Conservation (phyloP, 2,329 filamentous ascomycete genomes). For the Fusarium phyllophilum region DNA sequence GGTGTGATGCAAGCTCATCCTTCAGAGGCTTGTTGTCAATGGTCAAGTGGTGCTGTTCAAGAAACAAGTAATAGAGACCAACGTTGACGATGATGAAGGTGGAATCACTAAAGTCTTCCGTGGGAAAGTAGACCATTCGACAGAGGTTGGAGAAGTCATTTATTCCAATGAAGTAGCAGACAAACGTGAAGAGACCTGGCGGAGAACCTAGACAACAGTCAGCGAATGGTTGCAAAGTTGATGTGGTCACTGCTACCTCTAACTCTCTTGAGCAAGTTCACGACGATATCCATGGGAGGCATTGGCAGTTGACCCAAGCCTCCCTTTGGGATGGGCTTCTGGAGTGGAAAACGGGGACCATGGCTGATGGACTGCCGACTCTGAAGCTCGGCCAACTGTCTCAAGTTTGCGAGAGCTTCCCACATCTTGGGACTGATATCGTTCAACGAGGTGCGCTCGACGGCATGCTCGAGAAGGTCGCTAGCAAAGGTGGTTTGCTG, state of each 20-base stretch:
- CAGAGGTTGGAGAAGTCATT: constrained; percentile 62
- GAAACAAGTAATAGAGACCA: constrained; percentile 61
- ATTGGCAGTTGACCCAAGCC: constrained; percentile 63
- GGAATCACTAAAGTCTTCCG: constrained; percentile 61
- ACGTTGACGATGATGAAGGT: constrained; percentile 62
- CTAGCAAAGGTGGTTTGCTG: constrained; percentile 64
- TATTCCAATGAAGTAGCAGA: constrained; percentile 61
- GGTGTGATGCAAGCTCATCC: constrained; percentile 52
- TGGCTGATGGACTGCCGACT: constrained; percentile 53
- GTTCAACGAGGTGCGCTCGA: constrained; percentile 58
- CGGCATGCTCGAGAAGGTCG: constrained; percentile 65
- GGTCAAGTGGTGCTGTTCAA: constrained; percentile 56
- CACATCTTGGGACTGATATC: constrained; percentile 62
- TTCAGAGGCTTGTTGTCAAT: constrained; percentile 45
- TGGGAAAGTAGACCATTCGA: constrained; percentile 61
- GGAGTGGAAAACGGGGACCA: constrained; percentile 58
- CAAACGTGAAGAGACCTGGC: constrained; percentile 60
- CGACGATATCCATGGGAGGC: constrained; percentile 63
- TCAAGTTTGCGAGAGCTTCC: constrained; percentile 61
- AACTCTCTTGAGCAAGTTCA: constrained; percentile 59
- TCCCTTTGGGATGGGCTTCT: constrained; percentile 57
- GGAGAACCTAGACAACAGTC: constrained; percentile 43
- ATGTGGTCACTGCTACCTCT: constrained; percentile 49
- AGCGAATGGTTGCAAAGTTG: background rate
- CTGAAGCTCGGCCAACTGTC: constrained; percentile 64